Evolutionary conservation across 2,329 filamentous ascomycete genomes (phyloP), one percentile per base, ranked within the genome.

Genomic region (Trichoderma afroharzianum): DNA sequence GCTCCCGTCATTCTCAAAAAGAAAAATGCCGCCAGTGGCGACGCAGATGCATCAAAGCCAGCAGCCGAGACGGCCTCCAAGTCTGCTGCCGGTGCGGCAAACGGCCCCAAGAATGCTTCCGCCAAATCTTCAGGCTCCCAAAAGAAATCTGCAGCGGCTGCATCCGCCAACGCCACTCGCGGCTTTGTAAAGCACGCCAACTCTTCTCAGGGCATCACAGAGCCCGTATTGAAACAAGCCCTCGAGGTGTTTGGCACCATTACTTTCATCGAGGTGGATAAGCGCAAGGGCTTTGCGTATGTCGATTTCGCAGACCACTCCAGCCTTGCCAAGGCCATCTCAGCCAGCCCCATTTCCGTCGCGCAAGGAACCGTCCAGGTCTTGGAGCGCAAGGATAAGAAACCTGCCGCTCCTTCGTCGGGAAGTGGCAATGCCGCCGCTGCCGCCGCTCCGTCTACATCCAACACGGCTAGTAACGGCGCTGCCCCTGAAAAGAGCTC

Each of bases 261-360:
- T 59, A 88, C 88, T 0, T 92, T 90, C 74, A 93, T 97, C 21
- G 95, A 98, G 76, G 95, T 98, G 68, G 95, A 98, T 79, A 95
- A 94, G 80, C 92, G 95, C 77, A 98, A 98, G 80, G 94, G 94
- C 0, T 97, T 97, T 77, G 95, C 94, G 3, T 97, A 98, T 79
- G 91, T 97, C 50, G 93, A 97, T 74, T 98, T 98, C 82, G 87
- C 88, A 11, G 90, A 94, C 26, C 87, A 91, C 1, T 89, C 91
- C 9, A 87, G 88, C 11, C 85, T 98, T 30, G 88, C 88, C 76
- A 94, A 93, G 77, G 95, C 95, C 6, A 90, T 97, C 78, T 87
- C 90, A 18, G 93, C 92, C 14, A 97, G 94, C 77, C 93, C 93
- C 0, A 87, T 98, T 33, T 84, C 91, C 24, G 91, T 98, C 12